Conservation (phyloP, 768 basidiomycete genomes). For the Fibroporia radiculosa region DNA sequence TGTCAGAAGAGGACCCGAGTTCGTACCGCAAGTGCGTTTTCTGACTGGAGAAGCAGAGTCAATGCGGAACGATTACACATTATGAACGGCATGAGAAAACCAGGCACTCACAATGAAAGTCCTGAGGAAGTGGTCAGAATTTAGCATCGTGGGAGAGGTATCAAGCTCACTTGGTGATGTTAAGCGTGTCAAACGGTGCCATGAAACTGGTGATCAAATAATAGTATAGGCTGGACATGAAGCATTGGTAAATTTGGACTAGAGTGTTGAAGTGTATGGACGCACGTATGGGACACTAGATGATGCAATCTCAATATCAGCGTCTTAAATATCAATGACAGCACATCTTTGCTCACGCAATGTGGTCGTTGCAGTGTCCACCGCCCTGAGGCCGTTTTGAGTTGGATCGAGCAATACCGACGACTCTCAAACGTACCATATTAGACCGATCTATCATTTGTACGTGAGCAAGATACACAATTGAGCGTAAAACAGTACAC, state of each 20-base stretch:
- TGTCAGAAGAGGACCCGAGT: not conserved
- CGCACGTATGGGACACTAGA: constrained; percentile 20
- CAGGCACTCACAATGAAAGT: constrained; percentile 14
- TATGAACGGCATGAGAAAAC: not conserved
- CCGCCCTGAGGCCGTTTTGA: constrained; percentile 9
- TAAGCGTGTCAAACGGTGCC: constrained; percentile 9
- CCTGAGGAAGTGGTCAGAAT: not conserved
- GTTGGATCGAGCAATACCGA: not conserved
- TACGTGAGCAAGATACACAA: not conserved
- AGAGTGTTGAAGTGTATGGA: not conserved
- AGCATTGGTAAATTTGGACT: not conserved
- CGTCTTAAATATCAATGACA: too few relatives aligned
- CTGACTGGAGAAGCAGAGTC: constrained; percentile 7
- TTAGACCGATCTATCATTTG: constrained; percentile 11
- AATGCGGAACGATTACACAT: not conserved
- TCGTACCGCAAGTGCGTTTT: constrained; percentile 14
- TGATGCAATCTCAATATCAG: too few relatives aligned
- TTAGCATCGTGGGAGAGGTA: not conserved
- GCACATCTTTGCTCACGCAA: constrained; percentile 10
- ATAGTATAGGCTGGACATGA: constrained; percentile 12
- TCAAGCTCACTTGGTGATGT: constrained; percentile 11
- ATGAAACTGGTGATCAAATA: constrained; percentile 18
- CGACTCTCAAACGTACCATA: constrained; percentile 10
- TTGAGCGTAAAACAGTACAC: not conserved
- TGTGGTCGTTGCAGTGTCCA: constrained; percentile 16